These are phyloP conservation scores for Myxozyma neotropica DNA, from an alignment of 805 yeast genomes.

Conservation along the genomic window DNA sequence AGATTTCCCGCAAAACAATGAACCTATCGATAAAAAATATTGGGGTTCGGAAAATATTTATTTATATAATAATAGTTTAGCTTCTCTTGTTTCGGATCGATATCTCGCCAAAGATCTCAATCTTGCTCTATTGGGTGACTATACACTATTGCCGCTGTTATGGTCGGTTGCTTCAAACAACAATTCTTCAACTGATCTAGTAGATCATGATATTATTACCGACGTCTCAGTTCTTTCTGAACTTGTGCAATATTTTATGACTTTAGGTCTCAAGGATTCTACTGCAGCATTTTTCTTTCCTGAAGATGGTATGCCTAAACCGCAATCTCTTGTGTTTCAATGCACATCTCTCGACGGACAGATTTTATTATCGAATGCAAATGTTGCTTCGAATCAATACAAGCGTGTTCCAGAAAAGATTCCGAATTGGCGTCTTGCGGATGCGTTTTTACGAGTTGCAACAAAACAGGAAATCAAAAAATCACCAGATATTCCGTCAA, in stretches of 20 bases:
- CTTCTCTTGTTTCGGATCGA: neutral
- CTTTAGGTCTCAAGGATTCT: no score
- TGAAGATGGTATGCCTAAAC: neutral
- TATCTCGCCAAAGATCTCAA: neutral
- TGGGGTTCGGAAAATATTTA: no score
- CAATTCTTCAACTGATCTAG: neutral
- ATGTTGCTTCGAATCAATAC: neutral
- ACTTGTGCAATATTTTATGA: neutral
- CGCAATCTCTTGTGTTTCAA: neutral
- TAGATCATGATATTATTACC: slow-evolving; percentile 3
- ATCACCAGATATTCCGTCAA: neutral
- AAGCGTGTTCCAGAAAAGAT: no score
- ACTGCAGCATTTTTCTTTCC: no score
- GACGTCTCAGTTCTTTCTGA: neutral
- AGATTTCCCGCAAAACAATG: no score
- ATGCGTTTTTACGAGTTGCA: no score
- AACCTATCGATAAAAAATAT: no score
- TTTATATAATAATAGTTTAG: neutral
- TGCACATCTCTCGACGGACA: neutral
- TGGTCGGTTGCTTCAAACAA: neutral
- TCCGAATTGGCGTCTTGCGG: no score
- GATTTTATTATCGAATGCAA: neutral
- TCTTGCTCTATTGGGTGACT: neutral
- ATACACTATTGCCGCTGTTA: neutral
- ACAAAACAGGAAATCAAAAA: neutral